Percentiles rank a stretch among this genome's conserved stretches.
phyloP scores from a whole-genome alignment of 2,329 filamentous ascomycete genomes.

The Bipolaris sorokiniana region DNA sequence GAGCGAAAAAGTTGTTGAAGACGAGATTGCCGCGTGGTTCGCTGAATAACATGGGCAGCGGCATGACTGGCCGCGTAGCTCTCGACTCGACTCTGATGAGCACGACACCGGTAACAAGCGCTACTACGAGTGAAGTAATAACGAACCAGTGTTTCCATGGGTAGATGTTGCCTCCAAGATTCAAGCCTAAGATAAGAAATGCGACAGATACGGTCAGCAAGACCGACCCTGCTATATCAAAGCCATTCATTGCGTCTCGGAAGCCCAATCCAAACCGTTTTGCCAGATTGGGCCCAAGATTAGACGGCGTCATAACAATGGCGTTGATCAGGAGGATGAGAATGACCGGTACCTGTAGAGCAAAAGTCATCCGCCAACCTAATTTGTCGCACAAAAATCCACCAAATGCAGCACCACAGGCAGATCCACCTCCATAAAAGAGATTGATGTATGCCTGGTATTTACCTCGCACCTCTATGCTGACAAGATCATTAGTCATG shows the following conservation, averaged over 20 bases:
- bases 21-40: constrained; percentile 57
- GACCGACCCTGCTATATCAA: constrained; percentile 58
- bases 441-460: constrained; percentile 75
- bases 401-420: constrained; percentile 70
- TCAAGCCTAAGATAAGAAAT: constrained; percentile 58
- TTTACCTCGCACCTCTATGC: constrained; percentile 72
- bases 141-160: constrained; percentile 60
- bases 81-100: constrained; percentile 51
- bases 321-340: constrained; percentile 53
- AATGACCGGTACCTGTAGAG: constrained; percentile 59
- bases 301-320: constrained; percentile 52
- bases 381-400: constrained; percentile 72
- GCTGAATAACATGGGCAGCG: constrained; percentile 55
- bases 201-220: constrained; percentile 56
- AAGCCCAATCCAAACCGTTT: constrained; percentile 51
- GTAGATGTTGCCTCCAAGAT: constrained; percentile 60
- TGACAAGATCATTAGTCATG: constrained; percentile 75
- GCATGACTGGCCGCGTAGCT: constrained; percentile 56
- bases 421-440: constrained; percentile 60
- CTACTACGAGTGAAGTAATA: constrained; percentile 54
- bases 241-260: constrained; percentile 53
- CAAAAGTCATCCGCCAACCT: constrained; percentile 76
- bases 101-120: constrained; percentile 48
- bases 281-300: constrained; percentile 54
- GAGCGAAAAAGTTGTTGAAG: constrained; percentile 60